Base-by-base conservation (phyloP, 768 basidiomycete species). In the Mycena vitilis region DNA sequence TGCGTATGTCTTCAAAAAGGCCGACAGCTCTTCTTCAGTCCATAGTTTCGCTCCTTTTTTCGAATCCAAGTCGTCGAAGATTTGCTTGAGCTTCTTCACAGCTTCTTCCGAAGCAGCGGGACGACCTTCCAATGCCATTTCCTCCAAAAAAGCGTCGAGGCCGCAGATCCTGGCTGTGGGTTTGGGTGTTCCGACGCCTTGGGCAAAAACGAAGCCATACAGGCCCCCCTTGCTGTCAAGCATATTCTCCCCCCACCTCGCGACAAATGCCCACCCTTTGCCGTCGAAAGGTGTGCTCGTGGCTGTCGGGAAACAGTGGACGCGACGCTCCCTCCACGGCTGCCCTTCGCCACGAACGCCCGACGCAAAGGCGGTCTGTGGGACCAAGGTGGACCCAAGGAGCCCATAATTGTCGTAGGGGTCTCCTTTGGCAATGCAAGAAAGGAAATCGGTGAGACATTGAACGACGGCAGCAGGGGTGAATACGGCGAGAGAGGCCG, bases 381-480 rank as follows among this genome's bases (percentile, higher is more conserved):
- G 65, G 16, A 62, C 54, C 53, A 75, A 20, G 13, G 34, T 48
- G n/a, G 73, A 53, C 16, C 45, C 60, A 15, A 58, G 18, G 34
- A 55, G 15, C 45, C n/a, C 5, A 10, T 25, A 49, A 1, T 23
- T 1, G 13, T 49, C 49, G 37, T 16, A 67, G 15, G 23, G 2
- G 49, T 2, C n/a, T 16, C 36, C 36, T 4, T 49, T 22, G 8
- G 20, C 34, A 8, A 68, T 15, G 23, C 56, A 48, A 18, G 25
- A 49, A 22, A 74, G 55, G 23, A 71, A 40, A 38, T 71, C 73
- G 8, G 63, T 66, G 34, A 79, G 68, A 12, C 64, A 71, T 51
- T 78, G 74, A 11, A 81, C 70, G 37, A 79, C 34, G 18, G 58
- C 55, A 12, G 75, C 65, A 7, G 78, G 78, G 7, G 74, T 73